Evolutionary conservation across 169 alveolate species (phyloP), one percentile per base, ranked within the genome.

Genomic region (Plasmodium chabaudi): DNA sequence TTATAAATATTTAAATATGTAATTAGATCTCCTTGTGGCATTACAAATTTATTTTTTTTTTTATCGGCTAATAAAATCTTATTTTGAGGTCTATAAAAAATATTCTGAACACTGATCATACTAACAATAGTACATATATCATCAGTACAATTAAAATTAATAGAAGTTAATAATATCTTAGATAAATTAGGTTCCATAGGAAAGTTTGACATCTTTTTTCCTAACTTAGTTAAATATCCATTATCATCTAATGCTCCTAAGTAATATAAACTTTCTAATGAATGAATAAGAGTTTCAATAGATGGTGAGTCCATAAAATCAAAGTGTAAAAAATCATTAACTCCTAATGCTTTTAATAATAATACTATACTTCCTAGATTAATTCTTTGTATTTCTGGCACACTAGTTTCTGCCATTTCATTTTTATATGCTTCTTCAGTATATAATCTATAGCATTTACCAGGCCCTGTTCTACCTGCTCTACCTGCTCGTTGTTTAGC

Each of bases 261-360:
- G 79, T 98, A 98, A 93, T 96, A 99, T 86, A 99, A 94, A 64
- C 96, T 93, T 93, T 98, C 99, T 98, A 99, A 87, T 3, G 99
- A 99, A 25, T 98, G 97, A 68, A 99, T 98, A 87, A 99, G 89
- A 34, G 99, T 98, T 72, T 70, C 89, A 0, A 70, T 93, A 13
- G 99, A 99, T 44, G 99, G 99, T 0, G 99, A 99, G 89, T 99
- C 99, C 99, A 99, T 99, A 93, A 99, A 99, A 88, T 99, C 99
- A 86, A 99, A 99, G 92, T 98, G 95, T 44, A 99, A 87, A 71
- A 98, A 92, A 88, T 99, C 99, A 93, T 98, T 98, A 34, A 99
- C 98, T 6, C 99, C 99, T 99, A 99, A 95, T 23, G 99, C 99
- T 93, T 99, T 99, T 60, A 99, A 96, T 15, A 98, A 94, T 59